phyloP scores from a whole-genome alignment of 306 rosid genomes.

The Cercis canadensis region DNA sequence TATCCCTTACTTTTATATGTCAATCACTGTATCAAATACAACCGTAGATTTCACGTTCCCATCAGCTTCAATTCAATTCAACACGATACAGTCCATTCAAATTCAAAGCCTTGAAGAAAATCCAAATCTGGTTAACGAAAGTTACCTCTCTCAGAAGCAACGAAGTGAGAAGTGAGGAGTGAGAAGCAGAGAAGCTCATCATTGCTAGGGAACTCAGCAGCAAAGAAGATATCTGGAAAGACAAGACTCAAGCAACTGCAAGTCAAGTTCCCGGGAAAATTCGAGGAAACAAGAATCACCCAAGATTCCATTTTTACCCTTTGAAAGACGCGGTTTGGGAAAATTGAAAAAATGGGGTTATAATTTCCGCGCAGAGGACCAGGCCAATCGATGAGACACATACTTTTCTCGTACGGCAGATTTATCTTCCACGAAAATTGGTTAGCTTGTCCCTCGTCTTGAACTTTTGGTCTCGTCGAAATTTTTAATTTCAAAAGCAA shows the following conservation, averaged over 20 bases:
- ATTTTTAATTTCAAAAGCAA: too few species aligned
- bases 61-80: background rate
- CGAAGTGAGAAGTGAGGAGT: background rate
- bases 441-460: too few species aligned
- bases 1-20: background rate
- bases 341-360: too few species aligned
- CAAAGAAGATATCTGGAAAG: background rate
- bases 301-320: too few species aligned
- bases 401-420: too few species aligned
- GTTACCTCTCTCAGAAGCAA: slow-evolving; percentile 32
- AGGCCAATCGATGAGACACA: too few species aligned
- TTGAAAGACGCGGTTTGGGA: too few species aligned
- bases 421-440: too few species aligned
- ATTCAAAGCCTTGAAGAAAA: slow-evolving; percentile 10
- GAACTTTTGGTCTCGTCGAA: too few species aligned
- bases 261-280: slow-evolving; percentile 24
- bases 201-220: background rate
- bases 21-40: background rate
- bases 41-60: slow-evolving; percentile 2
- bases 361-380: too few species aligned
- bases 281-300: background rate
- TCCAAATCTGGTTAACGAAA: background rate
- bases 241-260: slow-evolving; percentile 44
- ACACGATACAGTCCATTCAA: slow-evolving; percentile 16
- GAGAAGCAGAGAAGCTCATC: background rate